phyloP scores from a whole-genome alignment of 2,329 filamentous ascomycete genomes.

The Hymenoscyphus repandus region DNA sequence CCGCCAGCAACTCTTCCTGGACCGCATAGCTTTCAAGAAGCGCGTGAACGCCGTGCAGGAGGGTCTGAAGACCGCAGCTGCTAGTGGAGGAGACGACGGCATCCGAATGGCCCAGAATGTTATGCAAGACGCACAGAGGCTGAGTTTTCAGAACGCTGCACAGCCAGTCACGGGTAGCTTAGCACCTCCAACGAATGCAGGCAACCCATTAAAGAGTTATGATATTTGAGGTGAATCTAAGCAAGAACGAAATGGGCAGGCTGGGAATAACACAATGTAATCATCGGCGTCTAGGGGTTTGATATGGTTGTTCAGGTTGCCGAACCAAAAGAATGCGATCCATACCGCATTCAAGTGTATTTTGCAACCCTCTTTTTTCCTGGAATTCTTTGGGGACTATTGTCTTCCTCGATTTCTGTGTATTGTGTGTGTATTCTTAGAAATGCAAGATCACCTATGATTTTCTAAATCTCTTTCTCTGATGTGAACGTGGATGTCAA shows the following conservation, averaged over 20 bases:
- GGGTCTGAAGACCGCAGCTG: slow-evolving; percentile 48
- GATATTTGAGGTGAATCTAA: slow-evolving; percentile 25
- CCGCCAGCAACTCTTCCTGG: slow-evolving; percentile 88
- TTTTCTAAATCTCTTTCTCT: no score
- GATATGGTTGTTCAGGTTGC: slow-evolving; percentile 10
- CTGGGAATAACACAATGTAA: slow-evolving; percentile 1
- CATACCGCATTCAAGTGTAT: slow-evolving; percentile 15
- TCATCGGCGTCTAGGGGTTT: slow-evolving; percentile 23
- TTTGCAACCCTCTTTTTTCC: slow-evolving; percentile 10
- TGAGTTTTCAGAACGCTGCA: slow-evolving; percentile 47
- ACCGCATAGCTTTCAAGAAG: slow-evolving; percentile 84
- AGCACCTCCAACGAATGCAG: slow-evolving; percentile 47
- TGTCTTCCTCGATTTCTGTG: slow-evolving; percentile 9
- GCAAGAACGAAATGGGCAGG: slow-evolving; percentile 1
- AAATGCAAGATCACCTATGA: slow-evolving; percentile 11
- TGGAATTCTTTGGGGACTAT: slow-evolving; percentile 8
- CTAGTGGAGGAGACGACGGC: slow-evolving; percentile 35
- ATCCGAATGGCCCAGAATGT: slow-evolving; percentile 32
- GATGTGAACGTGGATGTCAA: no score
- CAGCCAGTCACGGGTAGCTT: slow-evolving; percentile 36
- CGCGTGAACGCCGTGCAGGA: slow-evolving; percentile 80
- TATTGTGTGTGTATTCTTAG: slow-evolving; percentile 20
- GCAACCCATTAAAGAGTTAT: slow-evolving; percentile 47
- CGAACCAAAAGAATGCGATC: slow-evolving; percentile 6
- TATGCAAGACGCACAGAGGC: slow-evolving; percentile 35